Percentiles rank a stretch among this genome's conserved stretches.
Evolutionary conservation across 2,329 filamentous ascomycete species (phyloP).

Genomic region (Diaporthe citriasiana): DNA sequence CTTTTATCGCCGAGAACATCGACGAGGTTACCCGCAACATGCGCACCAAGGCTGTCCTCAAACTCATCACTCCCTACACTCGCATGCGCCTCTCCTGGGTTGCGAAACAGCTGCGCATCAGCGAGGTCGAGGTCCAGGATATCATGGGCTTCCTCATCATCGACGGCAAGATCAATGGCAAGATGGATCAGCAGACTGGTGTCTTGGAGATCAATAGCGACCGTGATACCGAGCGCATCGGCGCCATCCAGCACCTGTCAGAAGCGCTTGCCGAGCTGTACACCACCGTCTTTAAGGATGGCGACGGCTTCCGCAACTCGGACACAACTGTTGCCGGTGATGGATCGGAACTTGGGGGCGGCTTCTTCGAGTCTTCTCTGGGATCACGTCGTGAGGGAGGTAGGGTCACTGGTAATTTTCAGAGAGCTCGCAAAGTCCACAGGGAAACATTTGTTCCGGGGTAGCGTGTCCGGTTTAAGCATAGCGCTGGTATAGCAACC

Average conservation of each 20-base stretch:
- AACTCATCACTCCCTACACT: slow-evolving; percentile 94
- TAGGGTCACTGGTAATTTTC: neutral
- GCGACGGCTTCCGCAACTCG: slow-evolving; percentile 73
- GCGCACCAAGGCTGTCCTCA: slow-evolving; percentile 94
- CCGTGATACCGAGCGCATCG: slow-evolving; percentile 80
- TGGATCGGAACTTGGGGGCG: slow-evolving; percentile 26
- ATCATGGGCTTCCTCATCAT: slow-evolving; percentile 96
- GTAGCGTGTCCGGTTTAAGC: neutral
- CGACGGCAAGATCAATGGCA: slow-evolving; percentile 87
- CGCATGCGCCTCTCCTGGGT: slow-evolving; percentile 92
- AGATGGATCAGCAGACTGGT: slow-evolving; percentile 90
- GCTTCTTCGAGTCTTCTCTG: slow-evolving; percentile 27
- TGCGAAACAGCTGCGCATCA: slow-evolving; percentile 88
- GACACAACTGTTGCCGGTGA: slow-evolving; percentile 47
- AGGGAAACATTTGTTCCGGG: slow-evolving; percentile 26
- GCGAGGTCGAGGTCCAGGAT: slow-evolving; percentile 88
- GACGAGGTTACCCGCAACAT: slow-evolving; percentile 99
- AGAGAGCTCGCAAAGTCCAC: slow-evolving; percentile 10
- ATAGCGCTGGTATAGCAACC: neutral
- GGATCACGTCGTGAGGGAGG: slow-evolving; percentile 18
- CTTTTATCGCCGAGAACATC: slow-evolving; percentile 98
- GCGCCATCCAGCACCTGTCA: slow-evolving; percentile 81
- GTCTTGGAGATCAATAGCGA: slow-evolving; percentile 84
- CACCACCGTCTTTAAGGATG: slow-evolving; percentile 80
- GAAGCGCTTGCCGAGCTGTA: slow-evolving; percentile 78